Evolutionary conservation across 306 rosid species (phyloP).

Genomic region (Heteromeles arbutifolia): DNA sequence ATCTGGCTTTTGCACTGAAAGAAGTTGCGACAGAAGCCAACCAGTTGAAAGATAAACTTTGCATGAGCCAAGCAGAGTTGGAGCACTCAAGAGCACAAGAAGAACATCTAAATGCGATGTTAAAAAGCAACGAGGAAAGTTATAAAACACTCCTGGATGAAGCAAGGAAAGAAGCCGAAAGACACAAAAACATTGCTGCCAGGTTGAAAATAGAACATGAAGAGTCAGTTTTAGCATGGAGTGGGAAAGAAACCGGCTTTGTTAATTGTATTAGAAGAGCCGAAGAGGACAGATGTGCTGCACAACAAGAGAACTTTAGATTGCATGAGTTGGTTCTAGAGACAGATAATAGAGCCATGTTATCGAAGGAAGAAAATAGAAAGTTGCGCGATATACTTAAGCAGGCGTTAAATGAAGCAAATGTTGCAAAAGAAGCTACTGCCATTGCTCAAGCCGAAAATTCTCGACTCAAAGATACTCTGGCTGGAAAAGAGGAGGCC

Average conservation of each 20-base stretch:
- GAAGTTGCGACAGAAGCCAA: constrained; percentile 82
- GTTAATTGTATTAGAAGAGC: constrained; percentile 63
- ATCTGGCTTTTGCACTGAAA: constrained; percentile 70
- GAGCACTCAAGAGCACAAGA: constrained; percentile 46
- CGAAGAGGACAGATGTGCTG: constrained; percentile 55
- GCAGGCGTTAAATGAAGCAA: constrained; percentile 82
- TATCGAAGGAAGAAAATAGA: constrained; percentile 64
- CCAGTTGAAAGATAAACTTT: constrained; percentile 42
- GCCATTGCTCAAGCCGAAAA: constrained; percentile 68
- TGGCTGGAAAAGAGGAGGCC: constrained; percentile 32
- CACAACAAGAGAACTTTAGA: constrained; percentile 36
- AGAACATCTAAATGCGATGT: constrained; percentile 36
- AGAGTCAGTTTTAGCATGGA: constrained; percentile 71
- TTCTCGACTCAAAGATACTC: constrained; percentile 50
- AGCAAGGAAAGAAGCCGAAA: constrained; percentile 56
- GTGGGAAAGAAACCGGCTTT: constrained; percentile 55
- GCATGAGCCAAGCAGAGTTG: constrained; percentile 43
- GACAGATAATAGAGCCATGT: constrained; percentile 28
- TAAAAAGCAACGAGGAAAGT: constrained; percentile 39
- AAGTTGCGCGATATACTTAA: constrained; percentile 79
- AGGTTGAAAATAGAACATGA: constrained; percentile 80
- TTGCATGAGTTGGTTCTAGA: constrained; percentile 28
- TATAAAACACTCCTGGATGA: constrained; percentile 38
- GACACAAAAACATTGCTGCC: constrained; percentile 47
- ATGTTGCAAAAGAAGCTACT: constrained; percentile 70